Evolutionary conservation across 1,284 basidiomycete genomes (phyloP).

Genomic region (Heterobasidion parviporum): DNA sequence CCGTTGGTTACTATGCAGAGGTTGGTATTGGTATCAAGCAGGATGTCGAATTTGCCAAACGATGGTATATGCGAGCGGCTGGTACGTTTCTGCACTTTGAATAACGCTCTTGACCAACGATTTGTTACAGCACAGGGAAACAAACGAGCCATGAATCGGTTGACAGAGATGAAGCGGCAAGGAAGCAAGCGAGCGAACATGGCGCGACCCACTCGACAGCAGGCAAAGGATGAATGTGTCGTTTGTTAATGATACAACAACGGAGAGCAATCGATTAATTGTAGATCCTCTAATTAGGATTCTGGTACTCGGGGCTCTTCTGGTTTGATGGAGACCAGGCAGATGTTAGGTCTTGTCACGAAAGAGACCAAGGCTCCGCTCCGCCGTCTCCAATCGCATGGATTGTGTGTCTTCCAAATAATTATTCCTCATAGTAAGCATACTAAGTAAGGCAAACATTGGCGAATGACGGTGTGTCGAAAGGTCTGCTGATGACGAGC

Average conservation of each 20-base stretch:
- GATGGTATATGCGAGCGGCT: constrained; percentile 98
- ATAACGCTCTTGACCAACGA: background rate
- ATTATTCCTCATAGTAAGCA: no score
- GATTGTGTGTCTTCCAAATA: no score
- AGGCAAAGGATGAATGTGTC: constrained; percentile 88
- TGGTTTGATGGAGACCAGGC: no score
- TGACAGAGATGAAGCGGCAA: constrained; percentile 86
- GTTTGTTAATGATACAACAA: constrained; percentile 26
- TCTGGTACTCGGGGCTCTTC: no score
- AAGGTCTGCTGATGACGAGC: no score
- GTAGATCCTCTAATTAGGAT: no score
- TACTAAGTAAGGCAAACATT: no score
- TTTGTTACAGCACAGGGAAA: constrained; percentile 75
- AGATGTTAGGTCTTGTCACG: no score
- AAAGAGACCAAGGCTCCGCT: no score
- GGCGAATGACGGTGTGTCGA: no score
- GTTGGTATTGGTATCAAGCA: constrained; percentile 97
- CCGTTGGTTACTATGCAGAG: constrained; percentile 95
- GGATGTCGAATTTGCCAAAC: constrained; percentile 92
- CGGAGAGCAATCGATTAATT: no score
- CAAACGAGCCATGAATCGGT: constrained; percentile 88
- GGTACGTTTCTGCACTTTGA: constrained; percentile 44
- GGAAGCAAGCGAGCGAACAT: constrained; percentile 66
- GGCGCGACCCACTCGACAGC: constrained; percentile 82
- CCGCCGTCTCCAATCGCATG: no score